These are phyloP conservation scores for Metschnikowia reukaufii DNA, from an alignment of 805 yeast species.

Conservation along the genomic window DNA sequence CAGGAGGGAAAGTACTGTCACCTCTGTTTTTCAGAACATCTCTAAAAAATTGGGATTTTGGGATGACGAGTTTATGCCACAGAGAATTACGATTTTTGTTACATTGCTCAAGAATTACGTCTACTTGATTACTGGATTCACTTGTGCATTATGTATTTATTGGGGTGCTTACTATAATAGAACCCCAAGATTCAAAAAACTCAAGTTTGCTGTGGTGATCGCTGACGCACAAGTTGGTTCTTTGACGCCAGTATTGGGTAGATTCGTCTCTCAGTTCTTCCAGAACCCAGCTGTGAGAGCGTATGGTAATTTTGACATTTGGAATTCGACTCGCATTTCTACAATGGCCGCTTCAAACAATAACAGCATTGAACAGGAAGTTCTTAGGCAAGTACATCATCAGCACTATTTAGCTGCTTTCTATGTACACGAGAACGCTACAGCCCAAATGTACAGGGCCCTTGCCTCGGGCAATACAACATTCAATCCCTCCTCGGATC, in stretches of 20 bases:
- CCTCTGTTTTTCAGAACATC: conserved; percentile 21
- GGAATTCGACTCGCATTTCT: conserved; percentile 20
- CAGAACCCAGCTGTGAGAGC: conserved; percentile 21
- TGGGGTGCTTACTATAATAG: conserved; percentile 34
- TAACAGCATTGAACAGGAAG: conserved; percentile 28
- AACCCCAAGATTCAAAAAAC: conserved; percentile 20
- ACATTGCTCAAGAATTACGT: conserved; percentile 27
- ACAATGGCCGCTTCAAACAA: conserved; percentile 22
- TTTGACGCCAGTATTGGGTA: conserved; percentile 28
- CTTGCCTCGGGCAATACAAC: conserved; percentile 16
- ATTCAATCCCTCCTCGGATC: conserved; percentile 22
- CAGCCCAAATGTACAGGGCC: conserved; percentile 24
- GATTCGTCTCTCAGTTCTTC: conserved; percentile 22
- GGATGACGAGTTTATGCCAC: conserved; percentile 29
- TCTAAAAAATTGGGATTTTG: conserved; percentile 27
- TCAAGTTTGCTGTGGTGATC: conserved; percentile 27
- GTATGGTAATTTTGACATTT: conserved; percentile 27
- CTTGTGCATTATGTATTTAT: conserved; percentile 28
- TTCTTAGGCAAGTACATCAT: conserved; percentile 30
- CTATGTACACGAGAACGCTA: conserved; percentile 31
- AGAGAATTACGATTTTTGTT: conserved; percentile 22
- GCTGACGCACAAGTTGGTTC: conserved; percentile 26
- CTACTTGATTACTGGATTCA: conserved; percentile 25
- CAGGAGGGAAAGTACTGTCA: conserved; percentile 24
- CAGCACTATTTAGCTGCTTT: conserved; percentile 32